Conservation (phyloP, 1,284 basidiomycete genomes). For the Xerocomus nothofagi region DNA sequence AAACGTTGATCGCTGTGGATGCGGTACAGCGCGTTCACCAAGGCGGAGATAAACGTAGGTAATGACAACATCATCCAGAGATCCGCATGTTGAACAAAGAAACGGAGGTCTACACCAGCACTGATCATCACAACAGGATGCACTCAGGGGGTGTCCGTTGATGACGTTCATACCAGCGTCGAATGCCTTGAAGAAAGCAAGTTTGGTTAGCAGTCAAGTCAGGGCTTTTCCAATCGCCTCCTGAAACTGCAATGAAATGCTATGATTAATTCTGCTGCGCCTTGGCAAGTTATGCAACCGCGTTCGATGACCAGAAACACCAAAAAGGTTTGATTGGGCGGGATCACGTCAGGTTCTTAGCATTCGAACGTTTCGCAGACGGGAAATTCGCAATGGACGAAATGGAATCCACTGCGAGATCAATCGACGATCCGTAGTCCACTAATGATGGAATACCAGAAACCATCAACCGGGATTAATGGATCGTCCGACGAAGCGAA, state of each 20-base stretch:
- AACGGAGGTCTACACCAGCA: constrained; percentile 65
- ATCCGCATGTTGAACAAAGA: constrained; percentile 61
- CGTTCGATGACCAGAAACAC: constrained; percentile 57
- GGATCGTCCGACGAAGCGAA: constrained; percentile 67
- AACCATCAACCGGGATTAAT: constrained; percentile 64
- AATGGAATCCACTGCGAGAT: constrained; percentile 63
- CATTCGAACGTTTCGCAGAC: constrained; percentile 56
- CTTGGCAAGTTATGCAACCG: constrained; percentile 63
- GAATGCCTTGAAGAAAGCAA: constrained; percentile 71
- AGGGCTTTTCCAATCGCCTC: constrained; percentile 40
- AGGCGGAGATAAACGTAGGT: constrained; percentile 41
- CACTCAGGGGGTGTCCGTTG: constrained; percentile 55
- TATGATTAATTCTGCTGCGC: constrained; percentile 65
- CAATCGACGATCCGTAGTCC: constrained; percentile 58
- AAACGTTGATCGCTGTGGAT: constrained; percentile 36
- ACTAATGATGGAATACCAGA: constrained; percentile 56
- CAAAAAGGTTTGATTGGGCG: constrained; percentile 55
- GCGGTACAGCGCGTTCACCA: constrained; percentile 5
- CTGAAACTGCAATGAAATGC: constrained; percentile 60
- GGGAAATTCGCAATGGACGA: constrained; percentile 57
- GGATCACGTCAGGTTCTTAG: constrained; percentile 54
- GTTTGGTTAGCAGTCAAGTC: constrained; percentile 52
- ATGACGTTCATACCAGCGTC: constrained; percentile 55
- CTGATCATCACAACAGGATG: constrained; percentile 54
- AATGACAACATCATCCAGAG: constrained; percentile 57